Evolutionary conservation across 495 filamentous ascomycete species (phyloP), one percentile per base, ranked within the genome.

Genomic region (Jackrogersella multiformis): DNA sequence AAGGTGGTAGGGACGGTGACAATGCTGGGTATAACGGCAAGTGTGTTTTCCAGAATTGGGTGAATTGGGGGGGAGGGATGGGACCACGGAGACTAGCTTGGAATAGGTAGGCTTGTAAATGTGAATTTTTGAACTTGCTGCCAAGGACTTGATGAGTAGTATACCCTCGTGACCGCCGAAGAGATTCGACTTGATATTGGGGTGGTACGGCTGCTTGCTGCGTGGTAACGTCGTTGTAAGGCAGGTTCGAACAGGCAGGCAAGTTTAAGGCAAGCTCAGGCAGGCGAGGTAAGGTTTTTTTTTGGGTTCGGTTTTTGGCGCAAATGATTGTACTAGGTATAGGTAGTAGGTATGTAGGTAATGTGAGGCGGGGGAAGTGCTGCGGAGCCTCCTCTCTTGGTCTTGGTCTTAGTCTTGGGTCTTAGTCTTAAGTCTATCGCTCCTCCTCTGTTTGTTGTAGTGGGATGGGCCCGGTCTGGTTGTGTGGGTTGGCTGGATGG

Each of bases 351-450:
- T n/a, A n/a, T n/a, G n/a, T n/a, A 30, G 9, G 32, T 61, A 69
- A 69, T 70, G 67, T 70, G 65, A 70, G 67, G 67, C 67, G 67
- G 67, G 67, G 48, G 61, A 57, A 49, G 64, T 61, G 66, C 66
- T 69, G 66, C 66, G 66, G 66, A 69, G 66, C 66, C 63, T 60
- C 63, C 34, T 69, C 56, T 64, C 55, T 46, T 56, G 30, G 30
- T 63, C 49, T 46, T 46, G 38, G 21, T 45, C 58, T 9, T 42
- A 15, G 35, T 38, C 36, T 39, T 42, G 38, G 38, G 15, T 20
- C 38, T 13, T 42, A 6, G 15, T 4, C 34, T 52, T 35, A 26
- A 18, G 34, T 54, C 35, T 52, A 7, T 42, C 13, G 35, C 54
- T 44, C 24, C 20, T 36, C 35, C 35, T 61, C 23, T 54, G 10